Conservation (phyloP, 1,139 yeast genomes). For the Candida sojae region DNA sequence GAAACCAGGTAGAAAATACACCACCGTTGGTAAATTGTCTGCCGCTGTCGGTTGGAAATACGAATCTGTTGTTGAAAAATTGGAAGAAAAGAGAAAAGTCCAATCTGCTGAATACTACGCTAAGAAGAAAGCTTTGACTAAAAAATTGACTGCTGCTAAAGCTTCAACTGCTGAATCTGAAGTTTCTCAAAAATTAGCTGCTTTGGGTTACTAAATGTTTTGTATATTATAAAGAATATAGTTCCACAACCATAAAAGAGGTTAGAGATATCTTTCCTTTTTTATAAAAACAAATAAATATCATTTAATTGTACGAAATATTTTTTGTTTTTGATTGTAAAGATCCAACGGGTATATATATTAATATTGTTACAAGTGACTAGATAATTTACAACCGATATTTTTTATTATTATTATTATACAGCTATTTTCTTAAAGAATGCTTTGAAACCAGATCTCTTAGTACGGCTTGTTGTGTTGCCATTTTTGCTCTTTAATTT, state of each 20-base stretch:
- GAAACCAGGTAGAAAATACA: constrained; percentile 99
- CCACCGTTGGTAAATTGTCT: constrained; percentile 96
- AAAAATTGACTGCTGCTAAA: constrained; percentile 86
- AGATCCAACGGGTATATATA: neutral
- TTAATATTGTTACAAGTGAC: neutral
- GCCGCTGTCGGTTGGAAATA: constrained; percentile 99
- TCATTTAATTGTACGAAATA: constrained; percentile 6
- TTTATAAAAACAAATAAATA: constrained; percentile 1
- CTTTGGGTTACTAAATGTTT: constrained; percentile 69
- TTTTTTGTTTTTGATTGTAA: neutral
- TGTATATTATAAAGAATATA: constrained; percentile 4
- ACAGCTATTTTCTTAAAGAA: constrained; percentile 5
- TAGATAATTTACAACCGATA: no score
- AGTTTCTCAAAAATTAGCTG: constrained; percentile 73
- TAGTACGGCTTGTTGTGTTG: neutral
- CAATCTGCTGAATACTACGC: constrained; percentile 99
- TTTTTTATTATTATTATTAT: neutral
- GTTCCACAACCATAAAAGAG: constrained; percentile 2
- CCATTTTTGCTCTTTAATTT: constrained; percentile 5
- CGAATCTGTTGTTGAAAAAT: constrained; percentile 96
- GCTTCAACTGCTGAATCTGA: constrained; percentile 77
- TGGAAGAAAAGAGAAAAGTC: constrained; percentile 99
- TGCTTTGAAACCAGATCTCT: neutral
- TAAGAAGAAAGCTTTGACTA: constrained; percentile 94
- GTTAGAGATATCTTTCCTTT: neutral